These are phyloP conservation scores for Carpinus fangiana DNA, from an alignment of 306 rosid genomes.

Conservation along the genomic window DNA sequence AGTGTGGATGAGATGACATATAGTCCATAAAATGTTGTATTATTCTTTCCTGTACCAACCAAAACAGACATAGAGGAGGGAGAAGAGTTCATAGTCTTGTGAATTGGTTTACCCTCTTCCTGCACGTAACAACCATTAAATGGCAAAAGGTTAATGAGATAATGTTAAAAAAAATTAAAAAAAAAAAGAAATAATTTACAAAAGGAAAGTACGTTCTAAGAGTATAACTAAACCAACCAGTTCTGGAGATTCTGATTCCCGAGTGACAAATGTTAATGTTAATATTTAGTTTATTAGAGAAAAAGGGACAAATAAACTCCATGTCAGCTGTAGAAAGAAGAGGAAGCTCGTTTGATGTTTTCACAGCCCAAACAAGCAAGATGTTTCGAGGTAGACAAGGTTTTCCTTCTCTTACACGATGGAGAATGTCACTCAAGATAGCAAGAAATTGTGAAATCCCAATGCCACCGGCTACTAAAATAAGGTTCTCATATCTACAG, in stretches of 20 bases:
- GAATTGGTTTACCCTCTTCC: no score
- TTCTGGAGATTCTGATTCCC: conserved; percentile 80
- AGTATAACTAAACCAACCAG: conserved; percentile 51
- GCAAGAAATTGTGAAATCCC: conserved; percentile 95
- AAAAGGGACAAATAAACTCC: conserved; percentile 65
- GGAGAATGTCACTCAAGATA: conserved; percentile 81
- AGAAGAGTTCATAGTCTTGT: conserved; percentile 42
- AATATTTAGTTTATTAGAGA: conserved; percentile 56
- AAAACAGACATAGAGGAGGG: conserved; percentile 54
- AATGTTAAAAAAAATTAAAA: not conserved
- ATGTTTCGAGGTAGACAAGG: conserved; percentile 65
- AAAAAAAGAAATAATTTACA: not conserved
- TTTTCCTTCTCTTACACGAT: conserved; percentile 69
- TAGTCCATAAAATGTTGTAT: conserved; percentile 65
- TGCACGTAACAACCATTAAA: no score
- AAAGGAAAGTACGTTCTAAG: conserved; percentile 1
- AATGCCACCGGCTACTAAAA: conserved; percentile 94
- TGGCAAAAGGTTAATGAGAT: conserved; percentile 10
- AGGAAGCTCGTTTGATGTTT: conserved; percentile 72
- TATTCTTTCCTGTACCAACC: conserved; percentile 77
- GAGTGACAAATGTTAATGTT: conserved; percentile 66
- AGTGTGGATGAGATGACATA: conserved; percentile 62
- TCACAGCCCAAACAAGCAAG: conserved; percentile 82
- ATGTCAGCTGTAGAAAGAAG: conserved; percentile 72
- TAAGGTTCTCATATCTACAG: conserved; percentile 80